Evolutionary conservation across 2,329 filamentous ascomycete species (phyloP), one percentile per base, ranked within the genome.

Genomic region (Diplocarpon mali): DNA sequence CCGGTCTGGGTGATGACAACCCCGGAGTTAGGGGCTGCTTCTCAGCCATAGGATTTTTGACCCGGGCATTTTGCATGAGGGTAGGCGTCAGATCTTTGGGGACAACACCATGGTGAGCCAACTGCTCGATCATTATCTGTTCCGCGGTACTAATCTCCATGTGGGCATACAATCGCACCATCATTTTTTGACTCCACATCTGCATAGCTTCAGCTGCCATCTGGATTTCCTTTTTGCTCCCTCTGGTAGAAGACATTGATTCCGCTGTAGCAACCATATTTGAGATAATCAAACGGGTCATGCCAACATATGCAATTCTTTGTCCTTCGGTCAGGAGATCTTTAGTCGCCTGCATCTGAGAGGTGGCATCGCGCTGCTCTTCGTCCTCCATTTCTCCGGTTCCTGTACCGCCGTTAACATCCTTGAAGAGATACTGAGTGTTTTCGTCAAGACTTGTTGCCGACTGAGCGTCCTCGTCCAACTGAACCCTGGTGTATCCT

Each of bases 171-270:
- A 98, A 64, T 17, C 90, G 79, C 48, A 95, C 79, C 89, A 98
- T 98, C 75, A 95, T 94, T 68, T 93, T 93, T 63, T 98, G 92
- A 45, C 85, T 80, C 90, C 90, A 98, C 84, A 95, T 95, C 64
- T 83, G 83, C 68, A 85, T 82, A 30, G 80, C 76, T 63, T 95
- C 92, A 10, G 79, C 68, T 0, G 84, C 77, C 49, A 82, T 67
- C 27, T 76, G 72, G 10, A 88, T 62, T 35, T 79, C 69, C 62
- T 90, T 95, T 64, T 83, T 92, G 1, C 77, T 74, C 35, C 71
- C 75, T 57, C 73, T 85, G 2, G 73, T 65, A 5, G 54, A 42
- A 48, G 79, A 74, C 32, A 89, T 62, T 10, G 65, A 64, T 45
- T 86, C 78, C 43, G 81, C 62, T 28, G 85, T 80, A 50, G 76